Evolutionary conservation across 2,329 filamentous ascomycete species (phyloP).

Genomic region (Aspergillus niger): DNA sequence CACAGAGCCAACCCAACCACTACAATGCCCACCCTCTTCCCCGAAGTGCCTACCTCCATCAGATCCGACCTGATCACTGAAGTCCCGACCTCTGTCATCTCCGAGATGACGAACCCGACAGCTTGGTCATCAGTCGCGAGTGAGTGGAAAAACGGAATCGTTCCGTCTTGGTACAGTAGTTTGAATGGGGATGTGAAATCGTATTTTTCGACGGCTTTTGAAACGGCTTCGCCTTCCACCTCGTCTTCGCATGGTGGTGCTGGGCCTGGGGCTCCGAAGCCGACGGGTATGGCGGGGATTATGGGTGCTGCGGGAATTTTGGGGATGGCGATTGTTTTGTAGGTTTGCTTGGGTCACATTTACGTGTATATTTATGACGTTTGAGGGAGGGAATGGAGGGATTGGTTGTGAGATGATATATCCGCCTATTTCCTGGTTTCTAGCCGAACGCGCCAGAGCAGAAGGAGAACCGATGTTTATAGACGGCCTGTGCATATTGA

Average conservation of each 20-base stretch:
- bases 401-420: not conserved
- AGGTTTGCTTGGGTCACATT: not conserved
- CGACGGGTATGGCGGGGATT: not conserved
- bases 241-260: not conserved
- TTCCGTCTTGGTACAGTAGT: conserved; percentile 30
- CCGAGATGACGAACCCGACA: conserved; percentile 22
- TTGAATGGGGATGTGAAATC: conserved; percentile 31
- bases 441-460: no score
- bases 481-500: no score
- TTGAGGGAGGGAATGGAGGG: not conserved
- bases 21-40: not conserved
- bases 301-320: not conserved
- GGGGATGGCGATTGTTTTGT: not conserved
- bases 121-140: conserved; percentile 24
- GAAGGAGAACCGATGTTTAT: no score
- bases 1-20: not conserved
- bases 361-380: not conserved
- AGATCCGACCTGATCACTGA: conserved; percentile 28
- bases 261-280: not conserved
- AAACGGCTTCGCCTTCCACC: not conserved
- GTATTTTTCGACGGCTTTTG: conserved; percentile 19
- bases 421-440: no score
- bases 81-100: conserved; percentile 27
- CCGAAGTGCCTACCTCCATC: conserved; percentile 24
- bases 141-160: conserved; percentile 26